These are phyloP conservation scores for Ramularia endophylla DNA, from an alignment of 2,329 filamentous ascomycete species.

Conservation along the genomic window DNA sequence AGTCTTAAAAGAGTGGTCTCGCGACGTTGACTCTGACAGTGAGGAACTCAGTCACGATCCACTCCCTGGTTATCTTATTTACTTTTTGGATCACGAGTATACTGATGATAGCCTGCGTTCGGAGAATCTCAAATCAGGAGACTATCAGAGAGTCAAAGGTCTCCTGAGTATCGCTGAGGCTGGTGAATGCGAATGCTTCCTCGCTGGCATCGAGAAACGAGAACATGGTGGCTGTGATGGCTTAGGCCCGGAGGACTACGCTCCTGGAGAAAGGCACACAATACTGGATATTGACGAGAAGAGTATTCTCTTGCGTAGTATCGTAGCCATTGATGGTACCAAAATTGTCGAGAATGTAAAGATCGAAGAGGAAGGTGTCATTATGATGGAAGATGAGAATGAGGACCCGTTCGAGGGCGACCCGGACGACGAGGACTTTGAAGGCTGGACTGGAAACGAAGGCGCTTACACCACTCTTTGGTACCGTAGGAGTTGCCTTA, in stretches of 20 bases:
- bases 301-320: slow-evolving; percentile 7
- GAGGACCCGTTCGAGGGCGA: slow-evolving; percentile 16
- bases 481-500: slow-evolving; percentile 14
- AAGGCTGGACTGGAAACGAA: slow-evolving; percentile 26
- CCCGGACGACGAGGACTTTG: slow-evolving; percentile 27
- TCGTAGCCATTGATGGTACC: slow-evolving; percentile 12
- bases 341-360: slow-evolving; percentile 8
- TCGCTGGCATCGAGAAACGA: slow-evolving; percentile 2
- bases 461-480: slow-evolving; percentile 19
- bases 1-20: too few relatives aligned
- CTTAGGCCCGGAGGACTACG: not conserved
- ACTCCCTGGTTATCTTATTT: slow-evolving; percentile 7
- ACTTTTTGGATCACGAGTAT: slow-evolving; percentile 27
- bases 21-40: not conserved
- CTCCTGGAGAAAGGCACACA: slow-evolving; percentile 2
- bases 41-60: too few relatives aligned
- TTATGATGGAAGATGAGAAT: slow-evolving; percentile 12
- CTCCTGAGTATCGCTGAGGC: slow-evolving; percentile 10
- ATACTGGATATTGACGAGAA: slow-evolving; percentile 11
- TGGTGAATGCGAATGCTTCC: slow-evolving; percentile 18
- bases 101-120: slow-evolving; percentile 19
- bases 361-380: slow-evolving; percentile 12
- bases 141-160: slow-evolving; percentile 6
- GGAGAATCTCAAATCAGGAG: slow-evolving; percentile 21
- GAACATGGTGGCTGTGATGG: not conserved